A percentile compares a stretch with the other conserved stretches of the same genome.
phyloP scores from a whole-genome alignment of 768 basidiomycete genomes.

The Clitopilus passeckerianus region DNA sequence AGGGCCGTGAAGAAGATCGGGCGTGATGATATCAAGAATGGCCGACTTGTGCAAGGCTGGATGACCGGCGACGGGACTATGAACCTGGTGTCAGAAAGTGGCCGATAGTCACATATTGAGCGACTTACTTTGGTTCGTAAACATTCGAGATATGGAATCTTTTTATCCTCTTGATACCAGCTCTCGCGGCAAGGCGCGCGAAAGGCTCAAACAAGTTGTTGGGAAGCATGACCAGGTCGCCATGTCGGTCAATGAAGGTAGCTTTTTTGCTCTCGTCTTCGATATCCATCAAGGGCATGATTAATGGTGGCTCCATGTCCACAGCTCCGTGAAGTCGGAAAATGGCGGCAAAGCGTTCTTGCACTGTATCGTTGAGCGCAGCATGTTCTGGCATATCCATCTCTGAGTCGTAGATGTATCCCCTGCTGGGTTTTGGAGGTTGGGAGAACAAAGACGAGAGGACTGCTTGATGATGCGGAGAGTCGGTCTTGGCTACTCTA shows the following conservation, averaged over 20 bases:
- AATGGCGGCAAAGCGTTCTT: constrained; percentile 69
- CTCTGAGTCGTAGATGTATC: constrained; percentile 72
- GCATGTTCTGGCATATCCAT: constrained; percentile 65
- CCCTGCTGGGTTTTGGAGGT: constrained; percentile 56
- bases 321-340: constrained; percentile 91
- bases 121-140: constrained; percentile 57
- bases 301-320: constrained; percentile 79
- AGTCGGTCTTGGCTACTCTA: constrained; percentile 65
- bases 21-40: constrained; percentile 80
- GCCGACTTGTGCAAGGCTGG: constrained; percentile 71
- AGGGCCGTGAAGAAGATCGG: constrained; percentile 59
- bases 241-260: constrained; percentile 74
- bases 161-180: constrained; percentile 66
- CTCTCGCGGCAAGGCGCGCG: constrained; percentile 73
- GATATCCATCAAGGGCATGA: constrained; percentile 64
- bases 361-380: constrained; percentile 67
- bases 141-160: constrained; percentile 76
- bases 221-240: constrained; percentile 70
- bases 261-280: constrained; percentile 65
- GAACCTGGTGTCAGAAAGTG: constrained; percentile 3
- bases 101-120: not conserved
- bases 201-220: constrained; percentile 75
- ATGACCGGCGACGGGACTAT: constrained; percentile 64
- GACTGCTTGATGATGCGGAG: constrained; percentile 75
- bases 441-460: constrained; percentile 77